Evolutionary conservation across 257 asterid genomes (phyloP), one percentile per base, ranked within the genome.

Genomic region (Vinca minor): DNA sequence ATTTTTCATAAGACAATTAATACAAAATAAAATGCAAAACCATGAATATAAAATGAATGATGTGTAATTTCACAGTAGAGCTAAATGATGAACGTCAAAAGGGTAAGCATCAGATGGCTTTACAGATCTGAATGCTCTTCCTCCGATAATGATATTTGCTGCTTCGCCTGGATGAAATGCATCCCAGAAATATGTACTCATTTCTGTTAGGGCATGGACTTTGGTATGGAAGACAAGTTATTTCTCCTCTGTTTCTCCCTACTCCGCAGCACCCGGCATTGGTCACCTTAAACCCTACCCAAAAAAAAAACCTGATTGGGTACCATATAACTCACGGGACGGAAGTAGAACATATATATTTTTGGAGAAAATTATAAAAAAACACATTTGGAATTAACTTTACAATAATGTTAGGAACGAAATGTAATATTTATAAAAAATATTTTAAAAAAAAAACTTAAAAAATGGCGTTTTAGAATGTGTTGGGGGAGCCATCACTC

Each of bases 261-360:
- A 89, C 95, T 0, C 98, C 98, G 34, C 98, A 92, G 41, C 98
- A 92, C n/a, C 98, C 96, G 0, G 86, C 83, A 52, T 92, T 92
- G 12, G 87, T 84, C 59, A 92, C 96, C 5, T 67, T 78, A 31
- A 92, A 87, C 38, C 98, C 98, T 91, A 62, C 60, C n/a, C n/a
- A n/a, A n/a, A n/a, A n/a, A n/a, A n/a, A n/a, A n/a, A n/a, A n/a
- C n/a, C n/a, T n/a, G n/a, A n/a, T n/a, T n/a, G n/a, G n/a, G n/a
- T n/a, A n/a, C n/a, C n/a, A n/a, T n/a, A n/a, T n/a, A n/a, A n/a
- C n/a, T n/a, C n/a, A n/a, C n/a, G n/a, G n/a, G n/a, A n/a, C n/a
- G n/a, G n/a, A n/a, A n/a, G n/a, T n/a, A n/a, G n/a, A n/a, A n/a
- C n/a, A n/a, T n/a, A n/a, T n/a, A n/a, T n/a, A n/a, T n/a, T n/a